These are phyloP conservation scores for Xylariales sp. DNA, from an alignment of 2,329 filamentous ascomycete species.

Conservation along the genomic window DNA sequence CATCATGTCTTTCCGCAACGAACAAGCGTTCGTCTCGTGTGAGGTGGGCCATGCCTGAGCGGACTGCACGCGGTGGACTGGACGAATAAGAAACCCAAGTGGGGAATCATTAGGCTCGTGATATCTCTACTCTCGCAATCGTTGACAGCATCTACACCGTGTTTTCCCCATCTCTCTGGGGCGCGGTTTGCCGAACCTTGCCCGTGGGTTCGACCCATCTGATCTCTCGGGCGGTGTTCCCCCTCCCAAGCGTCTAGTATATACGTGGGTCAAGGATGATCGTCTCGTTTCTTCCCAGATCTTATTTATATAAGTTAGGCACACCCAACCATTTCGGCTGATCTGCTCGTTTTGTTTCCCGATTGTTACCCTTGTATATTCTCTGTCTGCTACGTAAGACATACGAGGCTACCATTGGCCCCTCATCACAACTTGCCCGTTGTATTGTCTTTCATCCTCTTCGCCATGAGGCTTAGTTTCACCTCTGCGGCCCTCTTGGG, in stretches of 20 bases:
- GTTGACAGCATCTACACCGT: background rate
- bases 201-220: constrained; percentile 1
- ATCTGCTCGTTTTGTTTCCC: background rate
- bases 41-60: constrained; percentile 1
- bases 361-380: no score
- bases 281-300: background rate
- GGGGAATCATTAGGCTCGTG: constrained; percentile 5
- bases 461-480: constrained; percentile 22
- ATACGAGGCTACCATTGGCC: no score
- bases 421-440: no score
- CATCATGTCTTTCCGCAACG: background rate
- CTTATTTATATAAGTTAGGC: constrained; percentile 3
- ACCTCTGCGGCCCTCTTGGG: constrained; percentile 21
- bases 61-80: constrained; percentile 3
- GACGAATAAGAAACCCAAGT: background rate
- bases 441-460: no score
- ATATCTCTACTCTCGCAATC: background rate
- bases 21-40: constrained; percentile 5
- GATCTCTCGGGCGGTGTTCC: constrained; percentile 3
- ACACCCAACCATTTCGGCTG: background rate
- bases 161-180: background rate
- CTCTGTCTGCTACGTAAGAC: no score
- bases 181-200: background rate
- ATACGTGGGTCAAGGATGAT: constrained; percentile 5
- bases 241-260: background rate